phyloP scores from a whole-genome alignment of 495 filamentous ascomycete species.

The Xeromyces bisporus region DNA sequence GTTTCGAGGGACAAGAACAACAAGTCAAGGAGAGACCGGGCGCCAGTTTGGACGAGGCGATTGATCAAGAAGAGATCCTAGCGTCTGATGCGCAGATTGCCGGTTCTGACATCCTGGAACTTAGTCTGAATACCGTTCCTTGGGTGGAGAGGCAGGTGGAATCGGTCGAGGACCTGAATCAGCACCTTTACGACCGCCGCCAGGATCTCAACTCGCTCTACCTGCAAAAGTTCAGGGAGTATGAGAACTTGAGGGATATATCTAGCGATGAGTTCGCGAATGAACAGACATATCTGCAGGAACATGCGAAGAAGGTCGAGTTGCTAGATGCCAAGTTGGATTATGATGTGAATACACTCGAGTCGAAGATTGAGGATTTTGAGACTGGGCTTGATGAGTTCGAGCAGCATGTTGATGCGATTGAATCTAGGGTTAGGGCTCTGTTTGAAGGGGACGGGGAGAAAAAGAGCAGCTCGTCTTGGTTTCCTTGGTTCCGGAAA shows the following conservation, averaged over 20 bases:
- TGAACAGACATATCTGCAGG: constrained; percentile 49
- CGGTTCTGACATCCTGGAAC: constrained; percentile 32
- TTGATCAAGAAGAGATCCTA: constrained; percentile 30
- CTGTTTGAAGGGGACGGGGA: constrained; percentile 46
- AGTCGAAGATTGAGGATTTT: constrained; percentile 72
- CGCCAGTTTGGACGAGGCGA: constrained; percentile 21
- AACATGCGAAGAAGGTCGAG: constrained; percentile 68
- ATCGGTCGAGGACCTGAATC: constrained; percentile 45
- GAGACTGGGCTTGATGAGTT: constrained; percentile 71
- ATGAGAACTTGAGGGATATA: constrained; percentile 43
- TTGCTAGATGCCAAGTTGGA: constrained; percentile 74
- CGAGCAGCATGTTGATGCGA: constrained; percentile 57
- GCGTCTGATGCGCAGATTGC: constrained; percentile 46
- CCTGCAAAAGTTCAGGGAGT: constrained; percentile 46
- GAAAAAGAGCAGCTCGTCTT: constrained; percentile 43
- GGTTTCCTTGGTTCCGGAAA: constrained; percentile 29
- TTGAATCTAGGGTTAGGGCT: constrained; percentile 58
- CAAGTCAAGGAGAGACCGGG: constrained; percentile 11
- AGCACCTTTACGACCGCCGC: constrained; percentile 39
- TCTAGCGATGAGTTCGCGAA: constrained; percentile 49
- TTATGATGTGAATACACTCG: constrained; percentile 73
- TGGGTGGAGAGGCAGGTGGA: constrained; percentile 54
- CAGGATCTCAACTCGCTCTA: constrained; percentile 52
- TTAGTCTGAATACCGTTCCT: constrained; percentile 29
- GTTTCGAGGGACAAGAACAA: constrained; percentile 21